Evolutionary conservation across 108 stramenopile species (phyloP), one percentile per base, ranked within the genome.

Genomic region (Cyclostephanos tholiformis): DNA sequence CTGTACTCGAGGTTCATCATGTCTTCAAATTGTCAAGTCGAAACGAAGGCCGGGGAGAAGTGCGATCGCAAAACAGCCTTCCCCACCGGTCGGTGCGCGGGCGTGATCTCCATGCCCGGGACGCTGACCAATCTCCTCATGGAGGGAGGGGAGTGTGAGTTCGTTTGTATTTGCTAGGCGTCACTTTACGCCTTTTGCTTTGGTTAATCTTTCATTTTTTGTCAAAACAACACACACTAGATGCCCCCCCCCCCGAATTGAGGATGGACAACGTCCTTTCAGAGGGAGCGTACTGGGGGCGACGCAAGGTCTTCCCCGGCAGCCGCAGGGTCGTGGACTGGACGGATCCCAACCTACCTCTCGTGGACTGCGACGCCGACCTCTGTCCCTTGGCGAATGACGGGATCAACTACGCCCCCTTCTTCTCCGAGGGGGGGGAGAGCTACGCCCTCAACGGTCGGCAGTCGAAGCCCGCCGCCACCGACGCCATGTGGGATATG

Each of bases 31-130:
- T 80, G 79, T 19, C 79, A 69, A 62, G 26, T 30, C 46, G 56
- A 80, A 49, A 65, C 36, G n/a, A 36, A 57, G 10, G 43, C 68
- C 6, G 68, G 67, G 23, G 60, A 59, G 13, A 70, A 69, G 26
- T 80, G 79, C 50, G 74, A 80, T 50, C 79, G 79, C 41, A 80
- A 80, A 30, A 75, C 61, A 22, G 74, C 79, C 67, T 80, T 80
- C 23, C 79, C 79, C 48, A 80, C 79, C 26, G 79, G 79, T 11
- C 57, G 73, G 16, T 80, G 79, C 29, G 74, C 66, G 19, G 71
- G 70, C n/a, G 79, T 72, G 46, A 69, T 75, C 22, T 80, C 79
- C 73, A 80, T 80, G 79, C 79, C 79, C 14, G 67, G 74, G 11
- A 75, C 79, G 19, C 32, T 80, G 29, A 80, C 67, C 57, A 68